Base-by-base conservation (phyloP, 441 rosid species). In the Theobroma grandiflorum region DNA sequence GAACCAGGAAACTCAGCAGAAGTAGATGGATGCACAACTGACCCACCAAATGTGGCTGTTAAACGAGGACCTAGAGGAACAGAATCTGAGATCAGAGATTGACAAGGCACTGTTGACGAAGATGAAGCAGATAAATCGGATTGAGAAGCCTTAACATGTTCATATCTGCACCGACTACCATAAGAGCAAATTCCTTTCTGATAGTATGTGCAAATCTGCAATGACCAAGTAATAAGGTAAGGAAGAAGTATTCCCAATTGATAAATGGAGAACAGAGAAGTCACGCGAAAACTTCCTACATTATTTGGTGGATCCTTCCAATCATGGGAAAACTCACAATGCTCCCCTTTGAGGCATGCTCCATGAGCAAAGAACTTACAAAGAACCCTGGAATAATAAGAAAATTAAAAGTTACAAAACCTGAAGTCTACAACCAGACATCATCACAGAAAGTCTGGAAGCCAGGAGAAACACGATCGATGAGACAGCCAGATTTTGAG, bases 301-400 rank as follows among this genome's bases (percentile, higher is more conserved):
- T 92, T 95, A 82, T 90, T 93, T n/a, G 96, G 68, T 11, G 97
- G 93, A 86, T 91, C 93, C 82, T 86, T 95, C 98, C 95, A 90
- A 82, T 95, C 97, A 85, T 95, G 99, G 18, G 98, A 93, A 83
- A 88, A 97, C 79, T 95, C 98, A 66, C 99, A 95, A 81, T 93
- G 92, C 62, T 95, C 98, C 82, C 98, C 99, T 89, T 95, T 97
- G 78, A 97, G 85, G 83, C 99, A 97, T 72, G 99, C 95, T 77
- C 99, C 98, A 66, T 92, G 98, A 52, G 95, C 97, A 85, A 92
- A 95, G 85, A 92, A 97, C 86, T 97, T 95, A 84, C 99, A 97
- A 38, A 93, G 90, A 68, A 90, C 85, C 89, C 99, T 97, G 83
- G 53, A 72, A 81, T 16, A 63, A 76, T 22, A 33, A 33, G 6